phyloP scores from a whole-genome alignment of 2,329 filamentous ascomycete genomes.

The Sporothrix protearum region DNA sequence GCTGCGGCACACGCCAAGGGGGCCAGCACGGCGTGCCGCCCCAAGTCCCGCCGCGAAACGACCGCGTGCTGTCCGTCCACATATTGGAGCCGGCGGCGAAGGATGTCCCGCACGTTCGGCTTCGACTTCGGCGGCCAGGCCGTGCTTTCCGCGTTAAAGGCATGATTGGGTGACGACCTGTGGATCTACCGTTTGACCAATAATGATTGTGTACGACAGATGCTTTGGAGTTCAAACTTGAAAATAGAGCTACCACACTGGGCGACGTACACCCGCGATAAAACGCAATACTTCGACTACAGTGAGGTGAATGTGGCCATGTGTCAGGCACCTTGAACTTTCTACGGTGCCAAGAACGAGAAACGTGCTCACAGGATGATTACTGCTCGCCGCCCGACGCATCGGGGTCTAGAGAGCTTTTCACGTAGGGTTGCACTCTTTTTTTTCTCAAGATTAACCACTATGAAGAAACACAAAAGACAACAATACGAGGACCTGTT shows the following conservation, averaged over 20 bases:
- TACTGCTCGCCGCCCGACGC: not conserved
- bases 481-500: no score
- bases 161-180: not conserved
- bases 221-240: not conserved
- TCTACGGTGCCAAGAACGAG: not conserved
- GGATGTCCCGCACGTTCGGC: slow-evolving; percentile 27
- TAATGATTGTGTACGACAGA: no score
- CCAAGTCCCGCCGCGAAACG: slow-evolving; percentile 27
- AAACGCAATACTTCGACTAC: not conserved
- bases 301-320: not conserved
- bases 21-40: slow-evolving; percentile 12
- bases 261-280: not conserved
- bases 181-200: no score
- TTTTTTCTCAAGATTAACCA: not conserved
- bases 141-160: not conserved
- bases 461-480: not conserved
- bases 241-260: not conserved
- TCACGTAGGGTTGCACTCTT: not conserved
- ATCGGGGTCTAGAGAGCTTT: not conserved
- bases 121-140: slow-evolving; percentile 23
- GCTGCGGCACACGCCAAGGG: not conserved
- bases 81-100: slow-evolving; percentile 28
- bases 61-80: slow-evolving; percentile 29
- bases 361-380: not conserved
- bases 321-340: not conserved